Evolutionary conservation across 2,329 filamentous ascomycete genomes (phyloP), one percentile per base, ranked within the genome.

Genomic region (Ceratocystis papillata): DNA sequence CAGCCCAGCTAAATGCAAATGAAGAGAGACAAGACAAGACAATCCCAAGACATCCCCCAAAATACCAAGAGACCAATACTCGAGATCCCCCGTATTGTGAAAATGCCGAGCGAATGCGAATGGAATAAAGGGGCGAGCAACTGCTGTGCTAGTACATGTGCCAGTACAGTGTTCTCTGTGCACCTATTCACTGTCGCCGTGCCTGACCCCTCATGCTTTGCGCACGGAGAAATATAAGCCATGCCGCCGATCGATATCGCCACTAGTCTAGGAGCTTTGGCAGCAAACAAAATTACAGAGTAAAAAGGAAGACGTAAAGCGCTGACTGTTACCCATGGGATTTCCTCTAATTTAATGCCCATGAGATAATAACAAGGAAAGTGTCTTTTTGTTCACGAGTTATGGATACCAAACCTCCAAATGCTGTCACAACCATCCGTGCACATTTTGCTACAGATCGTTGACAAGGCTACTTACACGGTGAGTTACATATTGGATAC

Each of bases 241-340:
- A 30, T 59, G 53, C n/a, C 28, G 53, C 53, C 53, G 53, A 59
- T 59, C 53, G 28, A 30, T 10, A 59, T 59, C n/a, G 53, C 53
- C 33, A n/a, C 25, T 37, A 33, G 28, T 30, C 33, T 59, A 17
- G 6, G 53, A 59, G 53, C 53, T 59, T 57, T 59, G 28, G 53
- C 28, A 33, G 22, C 10, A 59, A 59, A 59, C 53, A 33, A 59
- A 28, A 59, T 59, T 59, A 4, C 53, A 17, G 4, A n/a, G 22
- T 50, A 4, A 41, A 41, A 37, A 12, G 8, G 37, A 41, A 12
- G 10, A 12, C 37, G 8, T 41, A 41, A 41, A 41, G 37, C 10
- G 37, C 10, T 41, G 37, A 8, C 10, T 12, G 37, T 12, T 41
- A 12, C 10, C 8, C 37, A 12, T 17, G 5, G 15, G 7, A 25